These are phyloP conservation scores for Phytophthora cryptogea DNA, from an alignment of 352 stramenopile genomes.

Conservation along the genomic window DNA sequence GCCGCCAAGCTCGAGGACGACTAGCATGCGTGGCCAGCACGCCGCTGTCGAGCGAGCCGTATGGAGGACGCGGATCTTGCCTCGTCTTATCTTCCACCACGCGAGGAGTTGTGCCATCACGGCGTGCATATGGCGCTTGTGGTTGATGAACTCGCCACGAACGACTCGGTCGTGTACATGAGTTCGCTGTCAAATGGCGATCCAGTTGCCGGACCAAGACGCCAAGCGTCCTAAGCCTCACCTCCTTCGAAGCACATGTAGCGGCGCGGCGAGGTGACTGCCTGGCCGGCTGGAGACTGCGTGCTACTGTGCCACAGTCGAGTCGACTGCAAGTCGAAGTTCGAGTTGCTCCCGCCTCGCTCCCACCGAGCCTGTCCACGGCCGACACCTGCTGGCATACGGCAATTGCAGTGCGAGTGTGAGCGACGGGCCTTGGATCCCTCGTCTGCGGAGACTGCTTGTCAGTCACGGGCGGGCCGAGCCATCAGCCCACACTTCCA, in stretches of 20 bases:
- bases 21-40: constrained; percentile 13
- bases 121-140: neutral
- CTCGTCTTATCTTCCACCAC: constrained; percentile 31
- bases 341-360: neutral
- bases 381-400: constrained; percentile 22
- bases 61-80: constrained; percentile 15
- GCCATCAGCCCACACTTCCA: constrained; percentile 14
- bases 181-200: constrained; percentile 2
- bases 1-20: neutral
- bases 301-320: constrained; percentile 6
- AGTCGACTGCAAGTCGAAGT: neutral
- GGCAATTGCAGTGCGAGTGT: constrained; percentile 22
- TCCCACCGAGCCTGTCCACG: constrained; percentile 27
- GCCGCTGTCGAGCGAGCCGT: constrained; percentile 19
- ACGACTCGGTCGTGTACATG: constrained; percentile 18
- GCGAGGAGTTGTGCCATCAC: constrained; percentile 10
- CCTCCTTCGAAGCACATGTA: constrained; percentile 12
- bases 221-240: too few species aligned
- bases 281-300: constrained; percentile 21
- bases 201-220: neutral
- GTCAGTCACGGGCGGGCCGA: constrained; percentile 28
- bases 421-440: constrained; percentile 30
- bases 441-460: constrained; percentile 13
- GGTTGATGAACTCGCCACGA: constrained; percentile 10
- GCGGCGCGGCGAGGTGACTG: constrained; percentile 9